Base-by-base conservation (phyloP, 2,329 filamentous ascomycete genomes). In the Epichloe coenophiala region DNA sequence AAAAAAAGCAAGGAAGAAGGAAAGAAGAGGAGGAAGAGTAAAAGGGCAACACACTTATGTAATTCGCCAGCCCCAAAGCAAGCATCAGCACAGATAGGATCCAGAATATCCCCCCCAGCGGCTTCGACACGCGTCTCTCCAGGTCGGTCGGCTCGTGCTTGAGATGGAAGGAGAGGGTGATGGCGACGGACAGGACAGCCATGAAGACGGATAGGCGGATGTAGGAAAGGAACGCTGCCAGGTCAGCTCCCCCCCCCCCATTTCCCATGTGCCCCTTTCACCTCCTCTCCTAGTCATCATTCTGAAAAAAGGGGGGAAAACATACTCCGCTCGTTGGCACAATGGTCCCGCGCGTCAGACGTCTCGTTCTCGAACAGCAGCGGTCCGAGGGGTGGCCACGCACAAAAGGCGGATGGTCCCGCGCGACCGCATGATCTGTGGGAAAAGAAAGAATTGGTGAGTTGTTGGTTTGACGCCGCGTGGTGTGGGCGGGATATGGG, bases 91-190 rank as follows among this genome's bases (percentile, higher is more conserved):
- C 65, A 9, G 86, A 82, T 5, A 98, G 73, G 0, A 81, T 57
- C 90, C 90, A 97, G 68, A 98, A 98, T 23, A 95, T 70, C 44
- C 88, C 74, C 0, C 93, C 93, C 2, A 98, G 77, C 0, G 93
- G 93, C 54, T 85, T 75, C 0, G 93, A 84, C 67, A 96, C 82
- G 42, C 77, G 78, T 53, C 80, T 72, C 70, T 98, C 93, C 13
- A 88, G 65, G 0, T 71, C 62, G 0, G 81, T 78, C 0, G 93
- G 87, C 59, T 82, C 69, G 17, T 73, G 73, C 61, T 89, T 90
- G 47, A 98, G 76, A 62, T 98, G 91, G 65, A 98, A 98, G 15
- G 88, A 95, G 47, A 96, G 75, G 8, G 95, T 82, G 57, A 98
- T 95, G 47, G 93, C 91, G 35, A 95, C 79, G 31, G 87, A 81